Percentiles rank a stretch among this genome's conserved stretches.
phyloP scores from a whole-genome alignment of 2,329 filamentous ascomycete genomes.

The Ampelomyces quisqualis region DNA sequence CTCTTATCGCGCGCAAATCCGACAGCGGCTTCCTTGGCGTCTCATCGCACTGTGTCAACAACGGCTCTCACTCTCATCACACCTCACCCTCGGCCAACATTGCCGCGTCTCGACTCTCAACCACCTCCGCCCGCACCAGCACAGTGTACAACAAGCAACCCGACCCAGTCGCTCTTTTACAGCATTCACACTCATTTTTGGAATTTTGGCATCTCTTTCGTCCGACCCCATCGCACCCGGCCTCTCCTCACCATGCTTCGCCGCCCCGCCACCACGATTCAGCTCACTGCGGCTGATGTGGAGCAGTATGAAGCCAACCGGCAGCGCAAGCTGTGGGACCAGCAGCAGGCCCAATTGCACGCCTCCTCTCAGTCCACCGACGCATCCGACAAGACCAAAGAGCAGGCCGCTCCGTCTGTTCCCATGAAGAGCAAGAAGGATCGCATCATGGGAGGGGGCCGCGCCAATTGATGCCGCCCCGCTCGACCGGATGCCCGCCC shows the following conservation, averaged over 20 bases:
- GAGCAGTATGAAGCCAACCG: slow-evolving; percentile 68
- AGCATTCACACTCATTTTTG: background rate
- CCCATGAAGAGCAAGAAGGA: slow-evolving; percentile 33
- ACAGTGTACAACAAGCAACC: background rate
- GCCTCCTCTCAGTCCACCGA: slow-evolving; percentile 21
- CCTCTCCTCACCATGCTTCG: slow-evolving; percentile 57
- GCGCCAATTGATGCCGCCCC: slow-evolving; percentile 8
- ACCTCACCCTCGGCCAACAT: background rate
- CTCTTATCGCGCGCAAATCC: slow-evolving; percentile 3
- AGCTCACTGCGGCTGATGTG: slow-evolving; percentile 69
- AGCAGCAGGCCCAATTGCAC: slow-evolving; percentile 13
- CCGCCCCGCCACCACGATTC: slow-evolving; percentile 66
- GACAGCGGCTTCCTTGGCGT: background rate
- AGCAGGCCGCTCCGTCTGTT: slow-evolving; percentile 1
- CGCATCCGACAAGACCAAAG: slow-evolving; percentile 17
- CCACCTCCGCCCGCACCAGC: background rate
- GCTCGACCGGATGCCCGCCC: too few species aligned
- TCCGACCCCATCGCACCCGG: too few species aligned
- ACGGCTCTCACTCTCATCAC: background rate
- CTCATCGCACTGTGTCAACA: slow-evolving; percentile 3
- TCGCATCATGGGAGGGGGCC: slow-evolving; percentile 33
- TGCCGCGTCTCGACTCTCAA: background rate
- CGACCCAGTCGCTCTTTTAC: slow-evolving; percentile 7
- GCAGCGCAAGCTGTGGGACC: slow-evolving; percentile 35
- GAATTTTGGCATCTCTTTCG: too few species aligned